phyloP scores from a whole-genome alignment of 202 grass and related monocot species.

The Carex arenaria region DNA sequence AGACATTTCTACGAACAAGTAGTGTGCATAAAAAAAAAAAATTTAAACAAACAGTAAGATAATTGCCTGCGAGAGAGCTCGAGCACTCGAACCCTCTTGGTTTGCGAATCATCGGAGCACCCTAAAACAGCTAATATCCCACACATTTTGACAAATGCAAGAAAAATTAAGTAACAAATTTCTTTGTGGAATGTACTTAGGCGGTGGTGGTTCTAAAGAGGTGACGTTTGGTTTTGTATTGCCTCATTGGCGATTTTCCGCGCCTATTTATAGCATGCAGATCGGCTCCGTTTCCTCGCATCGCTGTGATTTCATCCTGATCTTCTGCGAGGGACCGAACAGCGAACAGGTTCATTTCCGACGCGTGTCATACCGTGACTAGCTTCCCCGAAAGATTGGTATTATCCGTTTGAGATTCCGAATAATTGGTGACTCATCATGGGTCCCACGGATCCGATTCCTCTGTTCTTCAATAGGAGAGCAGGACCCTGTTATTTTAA shows the following conservation, averaged over 20 bases:
- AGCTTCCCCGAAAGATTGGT: not conserved
- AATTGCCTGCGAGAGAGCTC: slow-evolving; percentile 94
- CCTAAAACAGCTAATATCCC: slow-evolving; percentile 90
- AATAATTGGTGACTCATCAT: slow-evolving; percentile 35
- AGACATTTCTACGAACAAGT: not conserved
- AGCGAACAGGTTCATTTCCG: not conserved
- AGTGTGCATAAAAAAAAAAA: not conserved
- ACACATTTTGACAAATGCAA: slow-evolving; percentile 49
- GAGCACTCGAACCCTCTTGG: slow-evolving; percentile 78
- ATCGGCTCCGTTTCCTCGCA: slow-evolving; percentile 80
- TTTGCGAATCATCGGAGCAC: slow-evolving; percentile 72
- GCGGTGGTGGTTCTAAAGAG: not conserved
- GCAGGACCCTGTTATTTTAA: no score
- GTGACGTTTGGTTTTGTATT: not conserved
- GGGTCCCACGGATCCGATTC: not conserved
- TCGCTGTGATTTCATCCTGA: slow-evolving; percentile 25
- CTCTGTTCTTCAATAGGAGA: no score
- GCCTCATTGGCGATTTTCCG: not conserved
- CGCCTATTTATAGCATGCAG: slow-evolving; percentile 42
- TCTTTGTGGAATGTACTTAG: not conserved
- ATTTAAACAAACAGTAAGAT: not conserved
- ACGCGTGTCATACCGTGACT: slow-evolving; percentile 34
- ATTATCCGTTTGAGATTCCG: slow-evolving; percentile 28
- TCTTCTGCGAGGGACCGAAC: not conserved
- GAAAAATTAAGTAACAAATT: not conserved